Percentiles rank a stretch among this genome's conserved stretches.
Evolutionary conservation across 2,329 filamentous ascomycete species (phyloP).

Genomic region (Oidium heveae): DNA sequence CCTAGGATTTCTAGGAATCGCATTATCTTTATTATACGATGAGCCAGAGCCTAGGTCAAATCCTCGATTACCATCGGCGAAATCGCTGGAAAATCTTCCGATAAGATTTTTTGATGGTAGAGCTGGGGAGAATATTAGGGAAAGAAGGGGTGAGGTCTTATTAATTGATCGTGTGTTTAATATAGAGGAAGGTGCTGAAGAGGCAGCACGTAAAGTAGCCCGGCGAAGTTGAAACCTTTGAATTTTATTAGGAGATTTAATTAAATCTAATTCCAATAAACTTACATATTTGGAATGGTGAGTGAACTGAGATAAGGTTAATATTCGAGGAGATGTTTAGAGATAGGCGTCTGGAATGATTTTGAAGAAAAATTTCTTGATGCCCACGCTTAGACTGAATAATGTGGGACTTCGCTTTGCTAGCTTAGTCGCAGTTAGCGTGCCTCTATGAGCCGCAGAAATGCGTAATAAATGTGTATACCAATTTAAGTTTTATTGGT

Average conservation of each 20-base stretch:
- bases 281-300: too few relatives aligned
- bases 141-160: conserved; percentile 14
- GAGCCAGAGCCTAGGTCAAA: neutral
- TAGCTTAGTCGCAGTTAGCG: too few relatives aligned
- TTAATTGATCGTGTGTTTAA: conserved; percentile 18
- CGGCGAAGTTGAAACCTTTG: conserved; percentile 22
- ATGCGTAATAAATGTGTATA: too few relatives aligned
- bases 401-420: too few relatives aligned
- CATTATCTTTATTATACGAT: neutral
- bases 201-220: conserved; percentile 28
- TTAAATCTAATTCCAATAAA: too few relatives aligned
- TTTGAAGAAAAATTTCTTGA: too few relatives aligned
- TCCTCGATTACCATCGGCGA: conserved; percentile 4
- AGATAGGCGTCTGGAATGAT: too few relatives aligned
- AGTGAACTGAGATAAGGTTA: too few relatives aligned
- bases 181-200: conserved; percentile 19
- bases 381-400: too few relatives aligned
- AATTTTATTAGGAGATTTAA: neutral
- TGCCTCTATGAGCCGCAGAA: too few relatives aligned
- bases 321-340: too few relatives aligned
- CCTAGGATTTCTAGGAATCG: neutral
- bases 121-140: conserved; percentile 12
- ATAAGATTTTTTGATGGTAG: conserved; percentile 17
- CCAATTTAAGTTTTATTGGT: too few relatives aligned
- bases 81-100: conserved; percentile 23